These are phyloP conservation scores for Microcyclosporella mali DNA, from an alignment of 2,329 filamentous ascomycete species.

Conservation along the genomic window DNA sequence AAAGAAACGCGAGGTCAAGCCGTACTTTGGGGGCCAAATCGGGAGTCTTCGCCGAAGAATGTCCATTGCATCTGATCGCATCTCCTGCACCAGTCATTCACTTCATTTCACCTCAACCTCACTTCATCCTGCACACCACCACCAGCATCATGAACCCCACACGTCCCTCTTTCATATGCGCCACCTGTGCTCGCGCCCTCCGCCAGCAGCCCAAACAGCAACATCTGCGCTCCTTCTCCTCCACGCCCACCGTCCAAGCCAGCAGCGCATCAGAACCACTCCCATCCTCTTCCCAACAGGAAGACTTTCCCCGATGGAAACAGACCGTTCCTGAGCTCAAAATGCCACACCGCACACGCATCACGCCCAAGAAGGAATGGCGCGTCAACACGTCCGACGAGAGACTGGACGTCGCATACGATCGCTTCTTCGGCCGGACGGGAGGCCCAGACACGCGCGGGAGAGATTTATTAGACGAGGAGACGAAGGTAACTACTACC, in stretches of 20 bases:
- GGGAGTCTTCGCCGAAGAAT: constrained; percentile 3
- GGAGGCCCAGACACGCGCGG: constrained; percentile 31
- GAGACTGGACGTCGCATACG: constrained; percentile 71
- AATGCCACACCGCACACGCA: constrained; percentile 50
- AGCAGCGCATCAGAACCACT: constrained; percentile 15
- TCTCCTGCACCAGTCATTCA: no score
- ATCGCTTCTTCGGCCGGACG: constrained; percentile 60
- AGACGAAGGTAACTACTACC: constrained; percentile 74
- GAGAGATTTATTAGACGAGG: constrained; percentile 76
- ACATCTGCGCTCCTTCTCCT: constrained; percentile 8
- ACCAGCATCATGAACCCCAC: constrained; percentile 19
- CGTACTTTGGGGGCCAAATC: no score
- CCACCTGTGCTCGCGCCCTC: constrained; percentile 26
- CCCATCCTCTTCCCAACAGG: no score
- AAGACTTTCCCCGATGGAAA: constrained; percentile 43
- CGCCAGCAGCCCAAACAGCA: constrained; percentile 6
- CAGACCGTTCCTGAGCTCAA: constrained; percentile 44
- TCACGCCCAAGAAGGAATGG: constrained; percentile 54
- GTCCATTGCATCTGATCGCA: not conserved
- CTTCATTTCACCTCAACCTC: not conserved
- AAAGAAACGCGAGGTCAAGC: no score
- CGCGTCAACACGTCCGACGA: constrained; percentile 68
- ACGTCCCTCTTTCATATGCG: constrained; percentile 27
- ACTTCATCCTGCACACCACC: no score
- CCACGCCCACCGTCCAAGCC: constrained; percentile 15